Percentiles rank a stretch among this genome's conserved stretches.
Evolutionary conservation across 768 basidiomycete species (phyloP).

Genomic region (Cyclocybe cylindracea): DNA sequence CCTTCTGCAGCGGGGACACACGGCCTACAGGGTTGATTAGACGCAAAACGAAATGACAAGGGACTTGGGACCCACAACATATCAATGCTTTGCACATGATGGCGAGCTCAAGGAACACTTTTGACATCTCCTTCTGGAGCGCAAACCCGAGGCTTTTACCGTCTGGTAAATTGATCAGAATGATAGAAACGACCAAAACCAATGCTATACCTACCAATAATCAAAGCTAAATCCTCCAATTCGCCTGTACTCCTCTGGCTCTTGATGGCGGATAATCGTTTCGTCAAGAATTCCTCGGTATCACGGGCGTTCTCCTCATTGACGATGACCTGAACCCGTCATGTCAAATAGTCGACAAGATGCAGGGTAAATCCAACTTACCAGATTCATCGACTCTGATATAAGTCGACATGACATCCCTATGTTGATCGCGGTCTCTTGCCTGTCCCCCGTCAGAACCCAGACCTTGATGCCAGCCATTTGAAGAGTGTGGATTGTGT

Average conservation of each 20-base stretch:
- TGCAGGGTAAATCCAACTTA: constrained; percentile 33
- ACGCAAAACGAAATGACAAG: not conserved
- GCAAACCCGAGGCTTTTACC: constrained; percentile 94
- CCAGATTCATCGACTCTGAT: constrained; percentile 98
- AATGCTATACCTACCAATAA: constrained; percentile 71
- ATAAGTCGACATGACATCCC: constrained; percentile 97
- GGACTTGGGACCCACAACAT: constrained; percentile 71
- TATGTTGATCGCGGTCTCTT: constrained; percentile 99
- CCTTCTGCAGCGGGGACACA: constrained; percentile 97
- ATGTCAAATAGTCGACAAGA: constrained; percentile 1
- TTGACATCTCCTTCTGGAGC: constrained; percentile 89
- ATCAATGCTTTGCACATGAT: constrained; percentile 99
- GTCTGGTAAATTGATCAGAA: constrained; percentile 48
- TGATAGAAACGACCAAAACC: not conserved
- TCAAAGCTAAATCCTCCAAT: constrained; percentile 89
- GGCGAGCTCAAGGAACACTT: constrained; percentile 90
- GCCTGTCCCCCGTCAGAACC: constrained; percentile 97
- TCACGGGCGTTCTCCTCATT: constrained; percentile 86
- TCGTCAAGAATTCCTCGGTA: constrained; percentile 84
- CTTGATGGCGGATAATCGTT: constrained; percentile 89
- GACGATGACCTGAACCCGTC: constrained; percentile 73
- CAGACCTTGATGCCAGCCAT: constrained; percentile 99
- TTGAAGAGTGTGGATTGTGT: constrained; percentile 96
- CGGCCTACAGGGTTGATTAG: constrained; percentile 59
- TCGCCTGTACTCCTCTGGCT: constrained; percentile 91